Evolutionary conservation across 495 filamentous ascomycete species (phyloP), one percentile per base, ranked within the genome.

Genomic region (Penicillium egyptiacum): DNA sequence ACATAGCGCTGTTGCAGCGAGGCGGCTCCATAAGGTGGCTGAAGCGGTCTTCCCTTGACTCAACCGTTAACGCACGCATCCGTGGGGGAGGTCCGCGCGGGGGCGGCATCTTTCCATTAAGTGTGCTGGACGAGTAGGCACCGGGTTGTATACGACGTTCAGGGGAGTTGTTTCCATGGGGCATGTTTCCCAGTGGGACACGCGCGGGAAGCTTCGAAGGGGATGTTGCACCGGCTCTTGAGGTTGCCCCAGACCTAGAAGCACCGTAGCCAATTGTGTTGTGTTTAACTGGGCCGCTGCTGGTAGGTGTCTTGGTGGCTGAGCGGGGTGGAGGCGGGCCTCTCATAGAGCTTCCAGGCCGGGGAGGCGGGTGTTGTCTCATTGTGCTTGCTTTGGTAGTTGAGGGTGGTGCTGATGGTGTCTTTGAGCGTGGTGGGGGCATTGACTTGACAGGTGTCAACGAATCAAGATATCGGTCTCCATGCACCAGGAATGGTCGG

Each of bases 401-500:
- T 28, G 69, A 71, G 20, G 83, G 75, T 37, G 83, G 78, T 39
- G 79, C 86, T 12, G 84, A 88, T 3, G 89, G 91, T 1, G 91
- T 95, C 73, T 90, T 93, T 11, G 90, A 89, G 55, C 91, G 81
- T 2, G 89, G 81, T 11, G 76, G 81, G n/a, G 78, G 71, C 64
- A 81, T 93, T 5, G 83, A 70, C 23, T 82, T 78, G 11, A 83
- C 79, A 17, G 82, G 79, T 57, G 88, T 86, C 30, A 95, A 75
- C 55, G 86, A 77, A 59, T 96, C 90, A 42, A 95, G 77, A 65
- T 98, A 99, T 61, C 89, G 80, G 58, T 96, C 87, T 28, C 94
- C 94, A 57, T 92, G 90, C 31, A 99, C 91, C 39, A 93, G 76
- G 79, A 98, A 97, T 20, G 92, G 90, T 39, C 92, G 84, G 31